phyloP scores from a whole-genome alignment of 2,329 filamentous ascomycete species.

The Cercospora sesami region DNA sequence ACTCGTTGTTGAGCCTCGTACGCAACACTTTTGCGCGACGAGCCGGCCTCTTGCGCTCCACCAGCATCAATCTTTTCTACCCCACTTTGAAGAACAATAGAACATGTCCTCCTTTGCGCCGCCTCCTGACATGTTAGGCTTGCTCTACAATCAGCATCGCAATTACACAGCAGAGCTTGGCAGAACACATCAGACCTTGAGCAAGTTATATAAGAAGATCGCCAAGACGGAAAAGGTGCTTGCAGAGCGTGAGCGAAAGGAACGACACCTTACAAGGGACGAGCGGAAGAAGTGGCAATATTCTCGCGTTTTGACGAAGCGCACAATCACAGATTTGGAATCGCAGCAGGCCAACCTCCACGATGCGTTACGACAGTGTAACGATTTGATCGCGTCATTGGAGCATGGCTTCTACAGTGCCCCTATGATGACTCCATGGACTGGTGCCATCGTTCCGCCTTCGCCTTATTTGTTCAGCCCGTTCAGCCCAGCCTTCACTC shows the following conservation, averaged over 20 bases:
- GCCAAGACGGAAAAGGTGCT: constrained; percentile 29
- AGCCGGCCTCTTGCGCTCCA: constrained; percentile 32
- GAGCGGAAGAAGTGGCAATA: constrained; percentile 37
- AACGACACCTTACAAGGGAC: constrained; percentile 28
- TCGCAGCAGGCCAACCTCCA: constrained; percentile 30
- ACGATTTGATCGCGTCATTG: constrained; percentile 31
- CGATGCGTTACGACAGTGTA: constrained; percentile 32
- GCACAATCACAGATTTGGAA: constrained; percentile 29
- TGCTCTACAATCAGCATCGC: constrained; percentile 33
- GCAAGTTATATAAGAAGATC: constrained; percentile 35
- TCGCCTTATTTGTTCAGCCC: constrained; percentile 29
- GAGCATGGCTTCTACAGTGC: constrained; percentile 21
- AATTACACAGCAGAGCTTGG: constrained; percentile 34
- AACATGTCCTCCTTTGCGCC: constrained; percentile 19
- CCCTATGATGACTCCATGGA: constrained; percentile 26
- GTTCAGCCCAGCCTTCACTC: constrained; percentile 25
- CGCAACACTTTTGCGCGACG: constrained; percentile 20
- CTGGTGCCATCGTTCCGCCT: constrained; percentile 24
- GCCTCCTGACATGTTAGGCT: constrained; percentile 25
- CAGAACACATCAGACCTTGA: constrained; percentile 32
- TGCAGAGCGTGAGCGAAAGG: constrained; percentile 24
- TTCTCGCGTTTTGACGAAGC: constrained; percentile 28
- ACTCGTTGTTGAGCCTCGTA: neutral
- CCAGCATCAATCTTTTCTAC: neutral
- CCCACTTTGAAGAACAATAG: constrained; percentile 13